A percentile compares a stretch with the other conserved stretches of the same genome.
These are phyloP conservation scores for Mallotus repandus DNA, from an alignment of 441 rosid genomes.

Conservation along the genomic window DNA sequence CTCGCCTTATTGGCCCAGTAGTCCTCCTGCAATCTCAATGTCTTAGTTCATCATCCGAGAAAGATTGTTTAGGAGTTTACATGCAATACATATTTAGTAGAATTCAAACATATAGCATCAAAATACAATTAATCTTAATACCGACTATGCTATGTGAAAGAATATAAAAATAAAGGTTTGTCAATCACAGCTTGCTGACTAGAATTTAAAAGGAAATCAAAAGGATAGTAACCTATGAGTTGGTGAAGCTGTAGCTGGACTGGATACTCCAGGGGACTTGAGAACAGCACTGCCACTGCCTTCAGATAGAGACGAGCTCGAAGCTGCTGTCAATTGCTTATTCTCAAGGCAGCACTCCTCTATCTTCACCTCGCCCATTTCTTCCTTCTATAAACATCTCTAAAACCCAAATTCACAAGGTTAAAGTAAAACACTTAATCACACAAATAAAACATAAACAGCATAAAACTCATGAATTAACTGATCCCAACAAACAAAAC, in stretches of 20 bases:
- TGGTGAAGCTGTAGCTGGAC: constrained; percentile 69
- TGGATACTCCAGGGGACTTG: constrained; percentile 69
- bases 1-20: constrained; percentile 91
- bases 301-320: constrained; percentile 79
- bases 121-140: constrained; percentile 4
- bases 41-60: constrained; percentile 17
- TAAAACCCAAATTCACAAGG: constrained; percentile 34
- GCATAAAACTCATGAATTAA: constrained; percentile 13
- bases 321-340: constrained; percentile 70
- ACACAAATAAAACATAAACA: constrained; percentile 12
- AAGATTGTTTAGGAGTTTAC: constrained; percentile 3
- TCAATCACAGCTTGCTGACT: not conserved
- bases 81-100: not conserved
- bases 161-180: not conserved
- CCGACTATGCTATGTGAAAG: not conserved
- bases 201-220: not conserved
- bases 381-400: constrained; percentile 44
- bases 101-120: not conserved
- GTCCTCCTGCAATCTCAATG: constrained; percentile 67
- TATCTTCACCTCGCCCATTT: constrained; percentile 47
- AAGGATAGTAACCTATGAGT: constrained; percentile 44
- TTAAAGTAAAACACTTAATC: not conserved
- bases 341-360: constrained; percentile 82
- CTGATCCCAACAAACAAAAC: not conserved
- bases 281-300: constrained; percentile 65